Conservation (phyloP, 768 basidiomycete species). For the Rhizopogon vulgaris region DNA sequence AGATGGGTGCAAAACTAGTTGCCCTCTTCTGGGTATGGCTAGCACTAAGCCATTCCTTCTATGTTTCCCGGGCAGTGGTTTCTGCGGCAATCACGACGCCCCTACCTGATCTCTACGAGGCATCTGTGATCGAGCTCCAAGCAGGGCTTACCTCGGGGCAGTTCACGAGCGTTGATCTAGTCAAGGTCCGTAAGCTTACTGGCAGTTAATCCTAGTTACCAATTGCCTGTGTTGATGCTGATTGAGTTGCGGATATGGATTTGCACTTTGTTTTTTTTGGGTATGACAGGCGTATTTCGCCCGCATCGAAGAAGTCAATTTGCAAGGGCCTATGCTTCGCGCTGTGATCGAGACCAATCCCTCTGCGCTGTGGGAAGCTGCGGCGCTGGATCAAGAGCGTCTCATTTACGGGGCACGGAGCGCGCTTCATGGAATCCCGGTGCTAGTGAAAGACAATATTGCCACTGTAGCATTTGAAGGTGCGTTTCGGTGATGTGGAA, state of each 20-base stretch:
- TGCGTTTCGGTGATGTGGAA: not conserved
- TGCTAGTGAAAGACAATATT: slow-evolving; percentile 31
- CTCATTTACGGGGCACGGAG: slow-evolving; percentile 21
- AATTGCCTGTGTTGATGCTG: not conserved
- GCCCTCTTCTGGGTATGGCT: not conserved
- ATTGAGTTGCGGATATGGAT: not conserved
- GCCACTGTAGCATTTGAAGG: slow-evolving; percentile 25
- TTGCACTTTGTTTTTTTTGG: not conserved
- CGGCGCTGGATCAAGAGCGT: slow-evolving; percentile 28
- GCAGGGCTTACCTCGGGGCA: slow-evolving; percentile 26
- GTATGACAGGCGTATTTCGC: slow-evolving; percentile 32
- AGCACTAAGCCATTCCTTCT: not conserved
- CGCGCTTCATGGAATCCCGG: slow-evolving; percentile 33
- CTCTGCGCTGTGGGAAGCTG: slow-evolving; percentile 29
- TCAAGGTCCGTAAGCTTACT: slow-evolving; percentile 23
- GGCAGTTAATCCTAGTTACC: not conserved
- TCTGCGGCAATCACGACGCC: slow-evolving; percentile 9
- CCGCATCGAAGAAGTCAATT: slow-evolving; percentile 39
- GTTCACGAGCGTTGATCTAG: slow-evolving; percentile 37
- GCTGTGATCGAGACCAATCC: slow-evolving; percentile 37
- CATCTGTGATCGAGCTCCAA: slow-evolving; percentile 33
- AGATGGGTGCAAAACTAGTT: slow-evolving; percentile 1
- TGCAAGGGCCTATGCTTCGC: slow-evolving; percentile 29
- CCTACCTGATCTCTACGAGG: slow-evolving; percentile 37
- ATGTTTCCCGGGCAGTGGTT: not conserved